Percentiles rank a stretch among this genome's conserved stretches.
Conservation (phyloP, 306 rosid genomes). For the Begonia fuchsioides region DNA sequence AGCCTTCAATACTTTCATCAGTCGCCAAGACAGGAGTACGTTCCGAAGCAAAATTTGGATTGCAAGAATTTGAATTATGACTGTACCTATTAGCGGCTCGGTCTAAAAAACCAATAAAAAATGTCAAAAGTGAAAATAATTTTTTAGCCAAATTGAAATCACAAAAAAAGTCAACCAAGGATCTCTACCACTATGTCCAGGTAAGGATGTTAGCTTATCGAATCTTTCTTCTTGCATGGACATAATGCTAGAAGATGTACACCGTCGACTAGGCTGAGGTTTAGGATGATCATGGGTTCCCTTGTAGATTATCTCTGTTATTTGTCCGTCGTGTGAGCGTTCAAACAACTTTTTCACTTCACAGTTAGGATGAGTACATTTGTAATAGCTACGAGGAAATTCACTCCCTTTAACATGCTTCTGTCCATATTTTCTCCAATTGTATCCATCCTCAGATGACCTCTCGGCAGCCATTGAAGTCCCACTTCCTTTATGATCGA, state of each 20-base stretch:
- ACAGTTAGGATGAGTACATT: slow-evolving; percentile 93
- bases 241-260: slow-evolving; percentile 35
- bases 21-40: slow-evolving; percentile 30
- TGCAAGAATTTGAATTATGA: slow-evolving; percentile 36
- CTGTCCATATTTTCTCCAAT: slow-evolving; percentile 97
- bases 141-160: slow-evolving; percentile 1
- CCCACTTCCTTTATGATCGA: slow-evolving; percentile 42
- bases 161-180: slow-evolving; percentile 2
- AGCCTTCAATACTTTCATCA: slow-evolving; percentile 44
- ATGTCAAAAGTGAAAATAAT: slow-evolving; percentile 6
- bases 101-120: slow-evolving; percentile 30
- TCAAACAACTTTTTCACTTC: slow-evolving; percentile 96
- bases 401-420: slow-evolving; percentile 96
- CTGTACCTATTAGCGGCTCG: slow-evolving; percentile 39
- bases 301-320: slow-evolving; percentile 86
- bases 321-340: slow-evolving; percentile 89
- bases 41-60: slow-evolving; percentile 48
- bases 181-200: slow-evolving; percentile 60
- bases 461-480: slow-evolving; percentile 36
- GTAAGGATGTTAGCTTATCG: slow-evolving; percentile 44
- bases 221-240: slow-evolving; percentile 44
- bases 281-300: slow-evolving; percentile 96
- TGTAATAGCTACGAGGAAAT: slow-evolving; percentile 97
- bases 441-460: slow-evolving; percentile 80
- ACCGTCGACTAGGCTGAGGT: slow-evolving; percentile 84